Percentiles rank a stretch among this genome's conserved stretches.
Conservation (phyloP, 805 yeast genomes). For the Tetrapisispora phaffii region DNA sequence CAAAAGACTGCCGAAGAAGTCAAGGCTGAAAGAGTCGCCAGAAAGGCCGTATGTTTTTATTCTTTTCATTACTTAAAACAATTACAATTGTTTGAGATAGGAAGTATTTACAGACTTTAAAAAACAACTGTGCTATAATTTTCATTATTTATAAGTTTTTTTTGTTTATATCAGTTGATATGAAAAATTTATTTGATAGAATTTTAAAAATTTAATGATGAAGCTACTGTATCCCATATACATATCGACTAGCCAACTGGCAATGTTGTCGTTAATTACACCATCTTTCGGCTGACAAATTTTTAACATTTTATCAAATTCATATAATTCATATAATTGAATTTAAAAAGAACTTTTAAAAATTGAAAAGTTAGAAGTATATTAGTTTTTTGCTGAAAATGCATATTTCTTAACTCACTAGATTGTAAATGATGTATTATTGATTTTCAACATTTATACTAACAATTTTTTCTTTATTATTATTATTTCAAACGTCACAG, state of each 20-base stretch:
- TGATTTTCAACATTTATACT: not conserved
- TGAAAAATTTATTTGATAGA: conserved; percentile 1
- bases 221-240: conserved; percentile 40
- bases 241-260: conserved; percentile 53
- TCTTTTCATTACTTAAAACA: not conserved
- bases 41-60: conserved; percentile 63
- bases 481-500: not conserved
- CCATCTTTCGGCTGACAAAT: conserved; percentile 66
- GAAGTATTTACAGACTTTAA: not conserved
- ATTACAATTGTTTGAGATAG: not conserved
- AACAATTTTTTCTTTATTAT: not conserved
- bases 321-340: not conserved
- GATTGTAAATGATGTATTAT: too few relatives aligned
- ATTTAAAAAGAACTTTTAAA: not conserved
- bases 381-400: too few relatives aligned
- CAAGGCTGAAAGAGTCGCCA: conserved; percentile 69
- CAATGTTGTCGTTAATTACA: conserved; percentile 58
- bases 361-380: too few relatives aligned
- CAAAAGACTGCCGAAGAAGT: conserved; percentile 68
- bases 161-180: conserved; percentile 1
- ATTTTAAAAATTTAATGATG: conserved; percentile 29
- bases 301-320: conserved; percentile 1
- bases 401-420: not conserved
- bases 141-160: not conserved
- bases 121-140: not conserved